Percentiles rank a stretch among this genome's conserved stretches.
Evolutionary conservation across 2,329 filamentous ascomycete species (phyloP).

Genomic region (Delphinella strobiligena): DNA sequence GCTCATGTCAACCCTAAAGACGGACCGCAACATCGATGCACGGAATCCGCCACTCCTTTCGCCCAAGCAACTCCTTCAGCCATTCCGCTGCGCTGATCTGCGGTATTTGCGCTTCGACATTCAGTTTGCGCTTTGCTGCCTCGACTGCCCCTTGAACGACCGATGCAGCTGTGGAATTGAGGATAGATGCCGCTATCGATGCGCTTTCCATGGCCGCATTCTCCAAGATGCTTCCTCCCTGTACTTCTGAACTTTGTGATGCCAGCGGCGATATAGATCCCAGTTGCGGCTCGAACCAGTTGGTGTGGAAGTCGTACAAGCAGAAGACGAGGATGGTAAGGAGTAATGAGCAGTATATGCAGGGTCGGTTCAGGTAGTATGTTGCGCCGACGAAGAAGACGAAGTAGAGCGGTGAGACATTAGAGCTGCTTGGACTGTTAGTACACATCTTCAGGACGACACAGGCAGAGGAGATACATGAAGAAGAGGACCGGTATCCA

Average conservation of each 20-base stretch:
- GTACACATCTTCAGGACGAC: neutral
- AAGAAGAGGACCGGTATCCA: conserved; percentile 39
- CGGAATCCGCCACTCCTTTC: conserved; percentile 79
- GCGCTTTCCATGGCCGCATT: conserved; percentile 55
- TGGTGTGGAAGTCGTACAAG: conserved; percentile 83
- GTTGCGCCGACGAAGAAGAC: conserved; percentile 62
- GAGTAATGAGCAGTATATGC: conserved; percentile 94
- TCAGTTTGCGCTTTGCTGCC: conserved; percentile 37
- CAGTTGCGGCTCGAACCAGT: conserved; percentile 81
- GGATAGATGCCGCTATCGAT: conserved; percentile 29
- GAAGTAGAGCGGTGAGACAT: conserved; percentile 37
- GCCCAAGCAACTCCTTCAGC: conserved; percentile 68
- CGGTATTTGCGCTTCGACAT: conserved; percentile 50
- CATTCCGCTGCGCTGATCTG: conserved; percentile 70
- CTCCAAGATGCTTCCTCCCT: conserved; percentile 5
- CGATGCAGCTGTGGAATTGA: conserved; percentile 59
- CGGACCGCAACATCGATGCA: conserved; percentile 82
- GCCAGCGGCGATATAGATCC: conserved; percentile 24
- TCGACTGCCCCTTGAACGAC: conserved; percentile 57
- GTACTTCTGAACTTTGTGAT: conserved; percentile 11
- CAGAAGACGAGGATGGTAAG: conserved; percentile 90
- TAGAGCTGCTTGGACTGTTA: conserved; percentile 24
- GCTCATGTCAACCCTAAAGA: too few relatives aligned
- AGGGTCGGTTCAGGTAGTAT: conserved; percentile 92
- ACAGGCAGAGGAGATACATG: conserved; percentile 29